Base-by-base conservation (phyloP, 2,329 filamentous ascomycete species). In the Colletotrichum destructivum region DNA sequence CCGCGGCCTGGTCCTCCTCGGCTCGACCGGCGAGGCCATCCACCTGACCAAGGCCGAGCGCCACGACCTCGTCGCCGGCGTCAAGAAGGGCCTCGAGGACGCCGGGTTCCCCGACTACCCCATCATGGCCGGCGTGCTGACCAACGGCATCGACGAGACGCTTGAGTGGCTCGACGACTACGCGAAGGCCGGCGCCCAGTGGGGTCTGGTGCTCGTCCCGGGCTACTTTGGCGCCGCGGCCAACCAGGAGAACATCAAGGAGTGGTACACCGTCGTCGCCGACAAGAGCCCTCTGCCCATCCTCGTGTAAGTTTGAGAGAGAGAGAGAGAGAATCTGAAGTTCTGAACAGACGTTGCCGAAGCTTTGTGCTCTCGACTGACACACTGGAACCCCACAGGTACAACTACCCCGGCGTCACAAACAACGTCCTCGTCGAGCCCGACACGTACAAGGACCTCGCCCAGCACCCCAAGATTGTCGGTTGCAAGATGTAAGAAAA, bases 391-490 rank as follows among this genome's bases (percentile, higher is more conserved):
- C n/a, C 31, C 5, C 31, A 31, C 60, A 86, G 84, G 54, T 87
- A 87, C 75, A 85, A 87, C 75, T 87, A 92, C 79, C 91, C 91
- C 0, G 90, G 89, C 42, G 90, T 93, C 15, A 90, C 89, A 2
- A 93, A 93, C 80, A 87, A 88, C 74, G 83, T 92, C 67, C 82
- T 86, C 73, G 85, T 93, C 56, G 82, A 86, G 5, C 88, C 90
- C 3, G 84, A 88, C 57, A 90, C 89, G 2, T 91, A 91, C 77
- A 87, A 81, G 31, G 78, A 74, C 7, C 85, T 93, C 55, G 88
- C 91, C 3, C 81, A 84, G 61, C 89, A 92, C 78, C 86, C 87
- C 42, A 92, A 91, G 74, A 92, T 93, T 69, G 90, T 92, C 0
- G 91, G 91, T 66, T 90, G 88, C 81, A 93, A 93, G 81, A 88